Conservation (phyloP, 2,329 filamentous ascomycete genomes). For the Trichoderma asperellum region DNA sequence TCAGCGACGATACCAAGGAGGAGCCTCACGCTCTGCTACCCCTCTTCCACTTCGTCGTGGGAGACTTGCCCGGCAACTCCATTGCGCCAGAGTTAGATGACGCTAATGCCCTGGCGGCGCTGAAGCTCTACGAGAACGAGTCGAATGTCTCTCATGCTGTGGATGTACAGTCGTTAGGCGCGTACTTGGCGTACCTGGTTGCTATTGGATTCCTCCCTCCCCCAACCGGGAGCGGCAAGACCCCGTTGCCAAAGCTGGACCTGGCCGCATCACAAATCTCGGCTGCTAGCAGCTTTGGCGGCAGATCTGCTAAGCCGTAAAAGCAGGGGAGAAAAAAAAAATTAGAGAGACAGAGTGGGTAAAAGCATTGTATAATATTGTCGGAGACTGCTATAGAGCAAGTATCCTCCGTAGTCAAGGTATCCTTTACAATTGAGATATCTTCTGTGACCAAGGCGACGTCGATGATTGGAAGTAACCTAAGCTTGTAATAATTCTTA, state of each 20-base stretch:
- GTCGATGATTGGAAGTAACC: neutral
- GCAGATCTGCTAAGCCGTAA: neutral
- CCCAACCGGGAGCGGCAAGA: neutral
- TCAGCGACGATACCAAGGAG: conserved; percentile 26
- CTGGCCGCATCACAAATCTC: neutral
- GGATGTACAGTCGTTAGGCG: neutral
- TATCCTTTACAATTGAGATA: neutral
- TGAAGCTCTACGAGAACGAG: neutral
- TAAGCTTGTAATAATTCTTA: neutral
- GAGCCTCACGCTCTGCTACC: conserved; percentile 51
- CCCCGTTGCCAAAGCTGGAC: neutral
- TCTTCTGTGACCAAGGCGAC: no score
- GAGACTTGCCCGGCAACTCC: conserved; percentile 67
- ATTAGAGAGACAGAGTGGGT: neutral
- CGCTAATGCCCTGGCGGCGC: neutral
- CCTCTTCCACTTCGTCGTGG: conserved; percentile 72
- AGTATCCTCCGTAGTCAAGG: neutral
- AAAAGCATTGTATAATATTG: neutral
- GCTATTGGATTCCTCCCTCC: neutral
- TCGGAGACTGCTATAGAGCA: neutral
- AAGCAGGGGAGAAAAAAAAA: neutral
- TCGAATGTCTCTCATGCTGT: neutral
- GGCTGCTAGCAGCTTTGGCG: neutral
- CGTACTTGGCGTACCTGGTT: neutral
- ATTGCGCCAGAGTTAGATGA: conserved; percentile 68